These are phyloP conservation scores for Ophiostoma ulmi DNA, from an alignment of 2,329 filamentous ascomycete genomes.

Conservation along the genomic window DNA sequence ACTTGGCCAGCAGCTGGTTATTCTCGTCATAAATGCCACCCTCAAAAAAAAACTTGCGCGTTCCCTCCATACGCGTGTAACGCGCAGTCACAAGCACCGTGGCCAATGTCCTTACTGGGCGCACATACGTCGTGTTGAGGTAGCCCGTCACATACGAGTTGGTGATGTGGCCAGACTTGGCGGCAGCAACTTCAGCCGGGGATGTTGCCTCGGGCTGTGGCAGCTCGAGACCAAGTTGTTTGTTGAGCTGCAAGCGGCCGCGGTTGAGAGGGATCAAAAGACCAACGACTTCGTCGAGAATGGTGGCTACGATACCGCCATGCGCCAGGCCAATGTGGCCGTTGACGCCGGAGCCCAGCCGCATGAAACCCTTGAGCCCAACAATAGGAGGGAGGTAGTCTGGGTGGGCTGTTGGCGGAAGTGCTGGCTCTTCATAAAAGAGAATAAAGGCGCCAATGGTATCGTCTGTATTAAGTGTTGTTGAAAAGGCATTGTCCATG, in stretches of 20 bases:
- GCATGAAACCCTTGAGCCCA: slow-evolving; percentile 35
- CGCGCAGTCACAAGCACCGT: slow-evolving; percentile 44
- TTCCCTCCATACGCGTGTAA: slow-evolving; percentile 43
- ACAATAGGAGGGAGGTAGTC: slow-evolving; percentile 26
- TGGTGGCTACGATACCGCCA: slow-evolving; percentile 52
- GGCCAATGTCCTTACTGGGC: slow-evolving; percentile 47
- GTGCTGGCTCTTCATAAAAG: slow-evolving; percentile 39
- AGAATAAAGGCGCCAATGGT: slow-evolving; percentile 46
- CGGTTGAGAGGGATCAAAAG: slow-evolving; percentile 43
- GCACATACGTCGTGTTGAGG: slow-evolving; percentile 51
- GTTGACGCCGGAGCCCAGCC: slow-evolving; percentile 48
- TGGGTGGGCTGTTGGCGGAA: not conserved
- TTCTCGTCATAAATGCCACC: slow-evolving; percentile 47
- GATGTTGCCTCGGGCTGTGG: not conserved
- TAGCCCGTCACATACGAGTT: slow-evolving; percentile 44
- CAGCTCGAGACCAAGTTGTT: slow-evolving; percentile 10
- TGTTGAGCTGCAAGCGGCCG: slow-evolving; percentile 16
- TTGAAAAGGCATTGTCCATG: slow-evolving; percentile 35
- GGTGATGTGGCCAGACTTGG: slow-evolving; percentile 17
- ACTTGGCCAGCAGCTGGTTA: slow-evolving; percentile 45
- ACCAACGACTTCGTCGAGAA: slow-evolving; percentile 57
- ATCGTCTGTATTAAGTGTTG: slow-evolving; percentile 46
- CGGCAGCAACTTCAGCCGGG: slow-evolving; percentile 22
- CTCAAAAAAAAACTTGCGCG: slow-evolving; percentile 49
- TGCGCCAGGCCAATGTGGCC: slow-evolving; percentile 51